Evolutionary conservation across 2,329 filamentous ascomycete genomes (phyloP), one percentile per base, ranked within the genome.

Genomic region (Remersonia thermophila): DNA sequence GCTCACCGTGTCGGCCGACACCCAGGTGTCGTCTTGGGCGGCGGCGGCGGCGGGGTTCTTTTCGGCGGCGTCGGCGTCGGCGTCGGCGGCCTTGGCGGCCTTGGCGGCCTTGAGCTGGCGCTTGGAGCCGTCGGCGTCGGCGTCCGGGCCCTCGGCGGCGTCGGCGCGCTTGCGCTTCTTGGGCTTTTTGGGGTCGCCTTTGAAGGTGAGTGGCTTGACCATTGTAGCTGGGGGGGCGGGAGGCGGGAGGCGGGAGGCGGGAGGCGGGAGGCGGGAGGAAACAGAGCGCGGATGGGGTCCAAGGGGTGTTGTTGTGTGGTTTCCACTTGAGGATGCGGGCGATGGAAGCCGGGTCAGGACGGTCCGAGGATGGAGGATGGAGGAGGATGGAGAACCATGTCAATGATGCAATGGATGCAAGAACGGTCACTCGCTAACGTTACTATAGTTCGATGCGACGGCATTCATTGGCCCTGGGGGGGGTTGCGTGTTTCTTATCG

Each of bases 101-200:
- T 45, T 52, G 49, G 29, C 52, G 55, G 40, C 43, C n/a, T n/a
- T n/a, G 47, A 40, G 33, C 52, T 48, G 20, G 55, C 57, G 33
- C 51, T 53, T 31, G 47, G 48, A 27, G 37, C 55, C 5, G 20
- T 5, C 5, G 20, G 20, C 9, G 20, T 23, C 20, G 20, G 10
- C 58, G 55, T 18, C 64, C 59, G 41, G 67, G 30, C 73, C 66
- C 30, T 63, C 63, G 35, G 67, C 65, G 32, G 62, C 61, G 32
- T 68, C 66, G 34, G 70, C 61, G 49, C 83, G 77, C 70, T 94
- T 95, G 57, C 85, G 74, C 68, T 95, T 95, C 61, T 91, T 94
- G 41, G 74, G 64, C 63, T 91, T 91, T 61, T 93, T 95, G 63
- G n/a, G n/a, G n/a, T 98, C 91, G 67, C 91, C 91, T 63, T 98